Conservation (phyloP, 2,329 filamentous ascomycete genomes). For the Ophiosphaerella korrae region DNA sequence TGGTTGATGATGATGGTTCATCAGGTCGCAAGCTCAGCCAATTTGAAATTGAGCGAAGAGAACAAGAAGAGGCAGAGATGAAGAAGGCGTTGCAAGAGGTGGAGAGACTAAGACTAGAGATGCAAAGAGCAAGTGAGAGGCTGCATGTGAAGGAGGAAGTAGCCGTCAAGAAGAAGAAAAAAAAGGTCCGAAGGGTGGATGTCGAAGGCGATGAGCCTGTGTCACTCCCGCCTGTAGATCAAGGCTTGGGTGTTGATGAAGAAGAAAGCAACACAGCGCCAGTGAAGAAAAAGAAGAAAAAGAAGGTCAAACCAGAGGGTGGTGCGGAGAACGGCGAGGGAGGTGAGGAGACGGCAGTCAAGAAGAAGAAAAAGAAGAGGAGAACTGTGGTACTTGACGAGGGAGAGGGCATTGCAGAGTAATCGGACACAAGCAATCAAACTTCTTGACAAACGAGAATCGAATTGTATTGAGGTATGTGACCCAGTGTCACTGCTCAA, state of each 20-base stretch:
- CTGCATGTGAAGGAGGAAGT: constrained; percentile 72
- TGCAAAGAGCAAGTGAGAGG: constrained; percentile 80
- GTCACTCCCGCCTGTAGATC: constrained; percentile 47
- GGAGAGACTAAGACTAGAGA: constrained; percentile 82
- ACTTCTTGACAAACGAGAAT: constrained; percentile 1
- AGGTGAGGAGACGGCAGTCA: constrained; percentile 39
- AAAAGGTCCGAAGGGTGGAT: constrained; percentile 49
- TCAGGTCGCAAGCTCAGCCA: constrained; percentile 32
- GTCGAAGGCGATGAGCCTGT: constrained; percentile 63
- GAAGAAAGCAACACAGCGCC: constrained; percentile 15
- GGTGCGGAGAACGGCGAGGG: constrained; percentile 18
- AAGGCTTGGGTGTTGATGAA: constrained; percentile 3
- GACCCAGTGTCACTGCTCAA: constrained; percentile 4
- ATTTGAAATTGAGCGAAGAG: constrained; percentile 68
- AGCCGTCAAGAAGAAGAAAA: constrained; percentile 67
- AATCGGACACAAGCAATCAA: constrained; percentile 8
- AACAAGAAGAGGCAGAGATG: constrained; percentile 87
- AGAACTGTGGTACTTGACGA: constrained; percentile 43
- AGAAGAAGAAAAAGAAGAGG: constrained; percentile 52
- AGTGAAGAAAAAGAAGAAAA: constrained; percentile 51
- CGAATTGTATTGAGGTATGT: constrained; percentile 6
- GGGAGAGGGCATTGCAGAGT: constrained; percentile 15
- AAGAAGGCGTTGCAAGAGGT: constrained; percentile 85
- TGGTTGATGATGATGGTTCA: constrained; percentile 60
- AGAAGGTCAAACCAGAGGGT: constrained; percentile 43